Percentiles rank a stretch among this genome's conserved stretches.
Evolutionary conservation across 108 stramenopile genomes (phyloP).

Genomic region (Cyclotella baltica): DNA sequence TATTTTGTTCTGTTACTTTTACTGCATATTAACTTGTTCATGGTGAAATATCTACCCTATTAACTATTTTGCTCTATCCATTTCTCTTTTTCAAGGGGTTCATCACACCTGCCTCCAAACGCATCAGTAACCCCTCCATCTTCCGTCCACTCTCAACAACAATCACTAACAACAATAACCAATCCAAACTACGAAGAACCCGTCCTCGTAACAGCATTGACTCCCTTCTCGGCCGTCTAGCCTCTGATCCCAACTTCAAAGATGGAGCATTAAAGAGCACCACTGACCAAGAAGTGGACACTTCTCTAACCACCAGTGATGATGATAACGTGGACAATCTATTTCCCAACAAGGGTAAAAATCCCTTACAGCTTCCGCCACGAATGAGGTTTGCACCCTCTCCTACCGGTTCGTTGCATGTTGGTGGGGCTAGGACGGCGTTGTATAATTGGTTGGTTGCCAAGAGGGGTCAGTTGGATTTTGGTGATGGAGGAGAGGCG

Average conservation of each 20-base stretch:
- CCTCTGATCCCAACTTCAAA: background rate
- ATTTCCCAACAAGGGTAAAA: conserved; percentile 78
- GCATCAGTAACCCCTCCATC: background rate
- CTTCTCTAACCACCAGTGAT: background rate
- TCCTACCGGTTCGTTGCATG: conserved; percentile 95
- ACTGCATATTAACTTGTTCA: background rate
- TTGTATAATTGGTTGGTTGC: conserved; percentile 97
- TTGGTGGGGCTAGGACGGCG: conserved; percentile 97
- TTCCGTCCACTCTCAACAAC: conserved; percentile 3
- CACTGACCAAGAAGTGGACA: background rate
- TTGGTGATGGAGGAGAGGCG: conserved; percentile 28
- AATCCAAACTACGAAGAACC: background rate
- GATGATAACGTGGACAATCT: conserved; percentile 11
- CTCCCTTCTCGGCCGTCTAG: background rate
- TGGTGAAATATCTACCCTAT: background rate
- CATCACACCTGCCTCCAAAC: conserved; percentile 4
- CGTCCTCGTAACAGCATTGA: conserved; percentile 14
- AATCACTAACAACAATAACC: background rate
- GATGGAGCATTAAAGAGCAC: conserved; percentile 11
- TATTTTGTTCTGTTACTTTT: background rate
- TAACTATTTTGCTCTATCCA: background rate
- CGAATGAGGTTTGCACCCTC: conserved; percentile 95
- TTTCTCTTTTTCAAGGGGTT: background rate
- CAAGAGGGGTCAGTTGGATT: conserved; percentile 85
- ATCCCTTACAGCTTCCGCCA: conserved; percentile 65